Evolutionary conservation across 768 basidiomycete genomes (phyloP).

Genomic region (Naganishia vaughanmartiniae): DNA sequence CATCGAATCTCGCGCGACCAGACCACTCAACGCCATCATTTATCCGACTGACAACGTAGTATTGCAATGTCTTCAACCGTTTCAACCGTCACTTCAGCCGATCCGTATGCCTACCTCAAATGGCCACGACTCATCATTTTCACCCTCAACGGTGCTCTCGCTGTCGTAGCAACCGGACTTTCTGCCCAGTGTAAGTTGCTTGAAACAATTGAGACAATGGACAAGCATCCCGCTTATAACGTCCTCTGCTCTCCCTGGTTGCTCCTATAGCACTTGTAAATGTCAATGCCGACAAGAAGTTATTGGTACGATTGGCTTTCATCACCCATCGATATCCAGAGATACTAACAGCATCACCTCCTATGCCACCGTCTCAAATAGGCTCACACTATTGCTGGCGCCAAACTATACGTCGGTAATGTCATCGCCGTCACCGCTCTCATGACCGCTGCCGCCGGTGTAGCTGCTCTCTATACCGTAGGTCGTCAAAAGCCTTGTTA

Average conservation of each 20-base stretch:
- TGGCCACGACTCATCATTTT: conserved; percentile 29
- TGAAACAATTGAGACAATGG: too few species aligned
- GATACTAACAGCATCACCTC: neutral
- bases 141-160: conserved; percentile 24
- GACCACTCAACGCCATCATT: too few species aligned
- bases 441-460: conserved; percentile 25
- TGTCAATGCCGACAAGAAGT: conserved; percentile 16
- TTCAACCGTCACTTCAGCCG: conserved; percentile 1
- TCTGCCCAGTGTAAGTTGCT: conserved; percentile 22
- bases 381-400: conserved; percentile 25
- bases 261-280: conserved; percentile 12
- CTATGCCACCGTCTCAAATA: neutral
- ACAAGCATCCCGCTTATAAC: neutral
- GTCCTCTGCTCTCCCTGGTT: neutral
- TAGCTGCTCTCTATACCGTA: conserved; percentile 27
- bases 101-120: conserved; percentile 28
- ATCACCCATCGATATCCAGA: neutral
- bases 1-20: too few species aligned
- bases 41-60: too few species aligned
- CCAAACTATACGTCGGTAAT: conserved; percentile 14
- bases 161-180: conserved; percentile 22
- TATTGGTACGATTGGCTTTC: conserved; percentile 9
- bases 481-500: neutral
- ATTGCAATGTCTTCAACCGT: too few species aligned
- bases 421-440: conserved; percentile 27